Conservation (phyloP, 106 monocot species). For the Amphibolis antarctica region DNA sequence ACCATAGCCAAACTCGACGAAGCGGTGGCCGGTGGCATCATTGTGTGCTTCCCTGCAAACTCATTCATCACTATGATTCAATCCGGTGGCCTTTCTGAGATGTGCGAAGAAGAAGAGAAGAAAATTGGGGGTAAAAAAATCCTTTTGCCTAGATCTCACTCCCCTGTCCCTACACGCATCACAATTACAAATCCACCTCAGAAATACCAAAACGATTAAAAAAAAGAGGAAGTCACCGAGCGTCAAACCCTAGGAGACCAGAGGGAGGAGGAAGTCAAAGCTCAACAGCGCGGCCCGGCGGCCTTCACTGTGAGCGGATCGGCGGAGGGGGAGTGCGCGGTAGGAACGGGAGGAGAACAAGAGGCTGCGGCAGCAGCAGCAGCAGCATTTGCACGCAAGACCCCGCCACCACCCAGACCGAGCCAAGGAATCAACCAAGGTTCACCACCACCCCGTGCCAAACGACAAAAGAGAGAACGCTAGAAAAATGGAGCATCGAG, state of each 20-base stretch:
- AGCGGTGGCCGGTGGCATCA: neutral
- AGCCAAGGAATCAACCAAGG: neutral
- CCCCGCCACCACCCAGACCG: neutral
- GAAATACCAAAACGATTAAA: neutral
- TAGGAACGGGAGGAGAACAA: neutral
- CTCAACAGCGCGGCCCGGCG: neutral
- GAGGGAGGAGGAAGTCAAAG: neutral
- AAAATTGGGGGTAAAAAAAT: neutral
- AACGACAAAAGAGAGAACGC: neutral
- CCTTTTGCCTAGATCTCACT: neutral
- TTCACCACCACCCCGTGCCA: neutral
- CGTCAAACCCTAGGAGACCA: neutral
- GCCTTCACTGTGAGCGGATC: neutral
- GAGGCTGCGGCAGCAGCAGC: no score
- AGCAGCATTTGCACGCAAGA: conserved; percentile 1
- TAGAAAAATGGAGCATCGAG: neutral
- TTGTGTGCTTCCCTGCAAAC: neutral
- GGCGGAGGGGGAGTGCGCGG: neutral
- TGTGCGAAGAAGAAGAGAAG: neutral
- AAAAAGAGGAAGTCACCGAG: neutral
- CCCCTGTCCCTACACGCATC: neutral
- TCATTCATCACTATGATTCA: conserved; percentile 8
- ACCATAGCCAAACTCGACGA: conserved; percentile 14
- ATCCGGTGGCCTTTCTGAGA: neutral
- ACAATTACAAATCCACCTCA: neutral